A percentile compares a stretch with the other conserved stretches of the same genome.
These are phyloP conservation scores for Infundibulicybe gibba DNA, from an alignment of 768 basidiomycete species.

Conservation along the genomic window DNA sequence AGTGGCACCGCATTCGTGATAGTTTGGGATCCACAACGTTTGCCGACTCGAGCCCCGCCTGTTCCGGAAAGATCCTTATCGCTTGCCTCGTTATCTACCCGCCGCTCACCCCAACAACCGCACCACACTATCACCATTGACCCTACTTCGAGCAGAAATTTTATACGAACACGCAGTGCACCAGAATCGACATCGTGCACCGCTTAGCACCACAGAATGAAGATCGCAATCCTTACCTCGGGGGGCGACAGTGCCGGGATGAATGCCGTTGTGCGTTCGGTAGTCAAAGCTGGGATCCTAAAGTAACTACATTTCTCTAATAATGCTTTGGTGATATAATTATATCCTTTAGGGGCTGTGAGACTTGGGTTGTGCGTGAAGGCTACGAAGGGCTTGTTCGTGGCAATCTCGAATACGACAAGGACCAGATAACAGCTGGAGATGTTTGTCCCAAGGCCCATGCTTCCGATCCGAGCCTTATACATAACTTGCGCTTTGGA, in stretches of 20 bases:
- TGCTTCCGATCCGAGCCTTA: conserved; percentile 27
- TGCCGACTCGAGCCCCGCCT: too few species aligned
- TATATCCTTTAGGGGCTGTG: conserved; percentile 69
- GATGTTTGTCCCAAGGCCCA: conserved; percentile 8
- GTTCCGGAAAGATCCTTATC: too few species aligned
- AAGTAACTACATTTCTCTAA: conserved; percentile 41
- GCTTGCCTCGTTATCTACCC: too few species aligned
- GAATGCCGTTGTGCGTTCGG: conserved; percentile 92
- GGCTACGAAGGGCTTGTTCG: conserved; percentile 97
- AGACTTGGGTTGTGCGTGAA: conserved; percentile 94
- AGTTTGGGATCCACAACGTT: too few species aligned
- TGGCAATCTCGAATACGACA: conserved; percentile 59
- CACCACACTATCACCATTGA: too few species aligned
- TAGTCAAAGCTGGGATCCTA: conserved; percentile 90
- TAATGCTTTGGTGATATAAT: too few species aligned
- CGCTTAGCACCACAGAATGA: conserved; percentile 42
- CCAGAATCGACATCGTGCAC: background rate
- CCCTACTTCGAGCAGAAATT: background rate
- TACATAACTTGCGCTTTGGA: conserved; percentile 80
- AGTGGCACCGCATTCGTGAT: too few species aligned
- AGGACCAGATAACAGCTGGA: conserved; percentile 10
- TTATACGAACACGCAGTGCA: background rate
- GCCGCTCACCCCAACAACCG: too few species aligned
- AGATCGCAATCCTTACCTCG: conserved; percentile 91
- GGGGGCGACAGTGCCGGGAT: conserved; percentile 98